phyloP scores from a whole-genome alignment of 2,329 filamentous ascomycete species.

The Phyllosticta capitalensis region DNA sequence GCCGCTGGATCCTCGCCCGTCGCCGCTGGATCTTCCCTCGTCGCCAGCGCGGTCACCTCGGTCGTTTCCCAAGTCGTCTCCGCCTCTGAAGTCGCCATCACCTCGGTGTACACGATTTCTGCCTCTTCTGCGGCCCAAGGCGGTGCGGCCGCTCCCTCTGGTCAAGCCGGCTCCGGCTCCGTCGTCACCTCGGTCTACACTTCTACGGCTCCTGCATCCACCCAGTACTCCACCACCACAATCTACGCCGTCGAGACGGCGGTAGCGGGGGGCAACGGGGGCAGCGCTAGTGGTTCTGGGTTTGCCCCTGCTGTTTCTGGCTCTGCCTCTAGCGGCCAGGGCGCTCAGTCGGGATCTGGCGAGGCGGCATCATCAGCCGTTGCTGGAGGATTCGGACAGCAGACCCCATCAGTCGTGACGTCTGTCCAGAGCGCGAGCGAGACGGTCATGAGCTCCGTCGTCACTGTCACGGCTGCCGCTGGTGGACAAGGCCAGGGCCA shows the following conservation, averaged over 20 bases:
- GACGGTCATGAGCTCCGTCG: not conserved
- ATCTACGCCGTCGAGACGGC: not conserved
- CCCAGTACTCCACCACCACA: not conserved
- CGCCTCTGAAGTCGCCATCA: not conserved
- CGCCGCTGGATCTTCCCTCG: not conserved
- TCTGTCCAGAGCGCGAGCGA: not conserved
- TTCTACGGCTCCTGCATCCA: slow-evolving; percentile 2
- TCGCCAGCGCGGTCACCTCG: not conserved
- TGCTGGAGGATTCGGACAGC: not conserved
- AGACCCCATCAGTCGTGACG: not conserved
- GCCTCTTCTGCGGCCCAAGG: not conserved
- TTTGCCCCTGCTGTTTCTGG: not conserved
- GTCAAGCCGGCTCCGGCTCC: not conserved
- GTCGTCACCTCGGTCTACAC: not conserved
- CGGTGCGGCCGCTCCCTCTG: too few species aligned
- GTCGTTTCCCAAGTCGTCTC: not conserved
- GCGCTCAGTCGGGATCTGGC: not conserved
- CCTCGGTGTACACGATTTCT: not conserved
- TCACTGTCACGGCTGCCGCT: not conserved
- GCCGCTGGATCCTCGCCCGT: too few species aligned
- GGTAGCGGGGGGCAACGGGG: not conserved
- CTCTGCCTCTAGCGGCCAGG: not conserved
- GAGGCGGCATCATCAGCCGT: not conserved
- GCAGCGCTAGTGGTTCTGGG: not conserved
- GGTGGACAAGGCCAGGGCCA: not conserved